These are phyloP conservation scores for Lantana camara DNA, from an alignment of 257 asterid genomes.

Conservation along the genomic window DNA sequence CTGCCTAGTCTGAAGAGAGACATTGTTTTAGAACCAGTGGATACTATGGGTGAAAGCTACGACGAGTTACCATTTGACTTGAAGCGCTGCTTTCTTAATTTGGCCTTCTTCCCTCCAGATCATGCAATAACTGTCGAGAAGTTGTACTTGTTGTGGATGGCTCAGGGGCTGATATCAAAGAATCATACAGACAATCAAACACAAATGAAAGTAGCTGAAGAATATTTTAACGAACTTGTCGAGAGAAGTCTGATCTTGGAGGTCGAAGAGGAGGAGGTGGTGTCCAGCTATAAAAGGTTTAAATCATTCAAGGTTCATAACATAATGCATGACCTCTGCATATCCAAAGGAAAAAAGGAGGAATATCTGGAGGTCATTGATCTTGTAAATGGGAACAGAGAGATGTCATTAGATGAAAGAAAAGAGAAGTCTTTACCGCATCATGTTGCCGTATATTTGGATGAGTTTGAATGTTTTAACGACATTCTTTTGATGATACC, in stretches of 20 bases:
- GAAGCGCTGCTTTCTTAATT: slow-evolving; percentile 24
- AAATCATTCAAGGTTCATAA: slow-evolving; percentile 5
- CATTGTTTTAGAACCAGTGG: background rate
- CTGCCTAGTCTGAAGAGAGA: background rate
- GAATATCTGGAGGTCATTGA: background rate
- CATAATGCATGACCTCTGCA: background rate
- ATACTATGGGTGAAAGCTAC: slow-evolving; percentile 4
- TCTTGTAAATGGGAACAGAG: background rate
- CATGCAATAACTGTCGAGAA: slow-evolving; percentile 12
- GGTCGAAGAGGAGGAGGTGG: background rate
- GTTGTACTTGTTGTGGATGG: slow-evolving; percentile 18
- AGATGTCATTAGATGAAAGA: too few species aligned
- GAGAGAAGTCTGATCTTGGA: background rate
- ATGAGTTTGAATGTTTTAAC: background rate
- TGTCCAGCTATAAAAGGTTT: background rate
- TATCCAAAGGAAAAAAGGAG: background rate
- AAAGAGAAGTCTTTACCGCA: background rate
- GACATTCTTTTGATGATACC: background rate
- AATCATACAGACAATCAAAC: background rate
- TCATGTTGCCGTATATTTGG: background rate
- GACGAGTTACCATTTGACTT: background rate
- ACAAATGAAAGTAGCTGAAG: background rate
- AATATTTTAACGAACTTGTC: background rate
- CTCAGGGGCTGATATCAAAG: slow-evolving; percentile 4
- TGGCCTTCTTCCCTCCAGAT: slow-evolving; percentile 8